Evolutionary conservation across 768 basidiomycete species (phyloP).

Genomic region (Omphalotus guepiniiformis): DNA sequence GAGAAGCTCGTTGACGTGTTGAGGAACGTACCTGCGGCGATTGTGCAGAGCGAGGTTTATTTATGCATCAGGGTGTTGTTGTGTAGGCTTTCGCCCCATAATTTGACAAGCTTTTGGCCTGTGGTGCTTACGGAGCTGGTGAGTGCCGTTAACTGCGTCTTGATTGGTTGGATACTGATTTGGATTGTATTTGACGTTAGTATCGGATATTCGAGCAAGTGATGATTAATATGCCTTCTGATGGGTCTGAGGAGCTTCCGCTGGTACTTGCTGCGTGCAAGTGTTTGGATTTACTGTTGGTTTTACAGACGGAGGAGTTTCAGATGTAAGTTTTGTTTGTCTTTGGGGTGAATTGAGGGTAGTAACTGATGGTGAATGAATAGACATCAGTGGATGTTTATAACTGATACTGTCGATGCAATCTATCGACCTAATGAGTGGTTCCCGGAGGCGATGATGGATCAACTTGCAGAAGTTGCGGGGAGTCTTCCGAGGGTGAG

Average conservation of each 20-base stretch:
- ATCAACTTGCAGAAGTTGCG: conserved; percentile 82
- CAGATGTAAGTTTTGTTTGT: conserved; percentile 63
- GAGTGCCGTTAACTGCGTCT: not conserved
- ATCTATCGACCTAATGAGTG: conserved; percentile 83
- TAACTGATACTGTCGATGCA: conserved; percentile 96
- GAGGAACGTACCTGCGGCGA: conserved; percentile 70
- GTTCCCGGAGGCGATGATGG: conserved; percentile 84
- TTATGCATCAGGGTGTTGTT: conserved; percentile 88
- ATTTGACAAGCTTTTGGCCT: conserved; percentile 95
- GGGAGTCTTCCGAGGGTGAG: conserved; percentile 51
- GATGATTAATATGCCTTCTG: conserved; percentile 63
- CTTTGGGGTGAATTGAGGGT: conserved; percentile 1
- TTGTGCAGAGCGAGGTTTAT: conserved; percentile 93
- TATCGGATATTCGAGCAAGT: conserved; percentile 87
- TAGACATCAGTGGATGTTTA: conserved; percentile 98
- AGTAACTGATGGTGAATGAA: not conserved
- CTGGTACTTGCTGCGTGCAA: conserved; percentile 89
- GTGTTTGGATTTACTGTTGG: conserved; percentile 88
- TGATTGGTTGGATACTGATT: not conserved
- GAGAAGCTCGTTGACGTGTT: conserved; percentile 95
- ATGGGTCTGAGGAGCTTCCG: conserved; percentile 81
- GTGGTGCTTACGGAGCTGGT: conserved; percentile 91
- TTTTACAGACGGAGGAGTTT: conserved; percentile 94
- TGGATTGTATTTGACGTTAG: conserved; percentile 34
- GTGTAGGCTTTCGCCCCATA: conserved; percentile 86